Evolutionary conservation across 352 stramenopile genomes (phyloP).

Genomic region (Chrysophaeum taylorii): DNA sequence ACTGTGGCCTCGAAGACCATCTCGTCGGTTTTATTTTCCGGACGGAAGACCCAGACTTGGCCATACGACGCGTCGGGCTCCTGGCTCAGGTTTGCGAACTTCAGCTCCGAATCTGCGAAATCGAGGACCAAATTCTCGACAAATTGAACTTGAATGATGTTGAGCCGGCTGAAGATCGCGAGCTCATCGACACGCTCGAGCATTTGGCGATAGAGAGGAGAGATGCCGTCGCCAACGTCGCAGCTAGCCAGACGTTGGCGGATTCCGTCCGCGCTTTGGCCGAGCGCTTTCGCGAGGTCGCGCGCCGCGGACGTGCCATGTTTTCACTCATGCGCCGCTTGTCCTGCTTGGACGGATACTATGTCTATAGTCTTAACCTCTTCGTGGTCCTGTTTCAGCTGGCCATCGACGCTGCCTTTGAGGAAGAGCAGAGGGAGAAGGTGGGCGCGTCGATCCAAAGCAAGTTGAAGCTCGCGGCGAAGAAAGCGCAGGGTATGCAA

Average conservation of each 20-base stretch:
- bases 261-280: constrained; percentile 71
- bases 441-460: constrained; percentile 13
- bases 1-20: constrained; percentile 73
- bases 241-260: constrained; percentile 34
- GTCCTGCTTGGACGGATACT: constrained; percentile 81
- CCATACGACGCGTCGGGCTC: constrained; percentile 55
- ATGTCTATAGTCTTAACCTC: constrained; percentile 81
- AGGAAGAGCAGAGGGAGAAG: constrained; percentile 13
- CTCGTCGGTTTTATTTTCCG: constrained; percentile 67
- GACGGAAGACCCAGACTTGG: constrained; percentile 74
- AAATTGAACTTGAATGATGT: constrained; percentile 66
- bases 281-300: constrained; percentile 71
- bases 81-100: constrained; percentile 76
- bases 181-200: constrained; percentile 77
- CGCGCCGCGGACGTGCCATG: constrained; percentile 65
- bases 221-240: constrained; percentile 32
- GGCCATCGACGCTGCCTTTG: constrained; percentile 60
- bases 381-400: constrained; percentile 84
- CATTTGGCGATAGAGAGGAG: constrained; percentile 57
- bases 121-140: constrained; percentile 74
- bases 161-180: constrained; percentile 81
- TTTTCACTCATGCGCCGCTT: constrained; percentile 87
- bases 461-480: constrained; percentile 60
- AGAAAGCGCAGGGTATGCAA: constrained; percentile 64
- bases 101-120: constrained; percentile 62